Base-by-base conservation (phyloP, 495 filamentous ascomycete species). In the Glarea lozoyensis region DNA sequence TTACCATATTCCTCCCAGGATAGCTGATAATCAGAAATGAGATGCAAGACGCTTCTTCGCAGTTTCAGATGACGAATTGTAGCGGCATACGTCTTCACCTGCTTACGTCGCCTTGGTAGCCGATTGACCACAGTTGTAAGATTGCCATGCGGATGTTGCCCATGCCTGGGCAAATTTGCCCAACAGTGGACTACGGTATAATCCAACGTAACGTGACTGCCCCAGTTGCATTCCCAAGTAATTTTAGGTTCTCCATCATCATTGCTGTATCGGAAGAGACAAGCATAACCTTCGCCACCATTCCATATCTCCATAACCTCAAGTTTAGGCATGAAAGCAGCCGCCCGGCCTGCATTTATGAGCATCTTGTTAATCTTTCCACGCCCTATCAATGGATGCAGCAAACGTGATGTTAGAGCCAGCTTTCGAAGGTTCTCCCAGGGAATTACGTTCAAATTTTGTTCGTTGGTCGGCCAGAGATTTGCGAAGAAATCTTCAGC, bases 291-390 rank as follows among this genome's bases (percentile, higher is more conserved):
- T 41, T 43, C 31, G 30, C 40, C 30, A 29, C 40, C 49, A 35
- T 52, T 52, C 49, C 49, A 52, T 42, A 52, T 46, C 49, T 52
- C 49, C 49, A 52, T 52, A 27, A 45, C 36, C 27, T 46, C 49
- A 35, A 52, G 49, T 42, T 47, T 45, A 25, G 49, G 49, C 49
- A 37, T 37, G 35, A 37, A 37, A 37, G 10, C 15, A 37, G 35
- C 35, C 10, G 49, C 49, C 27, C 19, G 34, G 27, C 34, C 49
- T n/a, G 44, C 49, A 36, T 37, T 31, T 40, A 27, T 40, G 13
- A 52, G 44, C 44, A 52, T 29, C 17, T 40, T 40, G 18, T 33
- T 31, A 37, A 46, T 42, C 22, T 37, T 35, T 3, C 25, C 24
- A 13, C 15, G 23, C 16, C 21, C 21, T 24, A 31, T 37, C 37